Conservation (phyloP, 805 yeast genomes). For the Saccharomycopsis sp. region DNA sequence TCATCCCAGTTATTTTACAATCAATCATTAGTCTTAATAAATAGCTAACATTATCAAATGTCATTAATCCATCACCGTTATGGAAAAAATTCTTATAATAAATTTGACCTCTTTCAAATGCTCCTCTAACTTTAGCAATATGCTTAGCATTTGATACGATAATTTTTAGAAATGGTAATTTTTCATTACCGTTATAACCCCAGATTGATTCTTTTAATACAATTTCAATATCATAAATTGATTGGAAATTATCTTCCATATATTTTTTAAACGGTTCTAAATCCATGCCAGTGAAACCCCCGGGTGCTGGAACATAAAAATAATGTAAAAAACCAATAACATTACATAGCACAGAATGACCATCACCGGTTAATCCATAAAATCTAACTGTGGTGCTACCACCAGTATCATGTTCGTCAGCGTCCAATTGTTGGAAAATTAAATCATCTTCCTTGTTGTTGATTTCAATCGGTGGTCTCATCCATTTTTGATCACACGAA, state of each 20-base stretch:
- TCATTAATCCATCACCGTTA: constrained; percentile 44
- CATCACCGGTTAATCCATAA: constrained; percentile 87
- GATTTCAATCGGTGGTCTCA: constrained; percentile 53
- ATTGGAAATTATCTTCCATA: constrained; percentile 43
- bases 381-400: constrained; percentile 66
- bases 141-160: constrained; percentile 57
- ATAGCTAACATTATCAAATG: constrained; percentile 88
- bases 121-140: constrained; percentile 63
- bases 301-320: constrained; percentile 86
- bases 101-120: constrained; percentile 78
- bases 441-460: constrained; percentile 45
- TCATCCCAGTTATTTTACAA: constrained; percentile 90
- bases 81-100: constrained; percentile 57
- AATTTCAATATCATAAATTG: constrained; percentile 61
- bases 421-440: constrained; percentile 87
- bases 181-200: constrained; percentile 81
- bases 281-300: constrained; percentile 56
- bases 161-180: constrained; percentile 74
- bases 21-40: constrained; percentile 86
- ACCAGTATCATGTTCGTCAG: constrained; percentile 67
- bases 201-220: constrained; percentile 77
- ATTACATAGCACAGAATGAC: constrained; percentile 83
- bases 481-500: constrained; percentile 38
- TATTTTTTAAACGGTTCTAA: constrained; percentile 40
- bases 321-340: constrained; percentile 87